phyloP scores from a whole-genome alignment of 257 asterid species.

The Nicotiana otophora region DNA sequence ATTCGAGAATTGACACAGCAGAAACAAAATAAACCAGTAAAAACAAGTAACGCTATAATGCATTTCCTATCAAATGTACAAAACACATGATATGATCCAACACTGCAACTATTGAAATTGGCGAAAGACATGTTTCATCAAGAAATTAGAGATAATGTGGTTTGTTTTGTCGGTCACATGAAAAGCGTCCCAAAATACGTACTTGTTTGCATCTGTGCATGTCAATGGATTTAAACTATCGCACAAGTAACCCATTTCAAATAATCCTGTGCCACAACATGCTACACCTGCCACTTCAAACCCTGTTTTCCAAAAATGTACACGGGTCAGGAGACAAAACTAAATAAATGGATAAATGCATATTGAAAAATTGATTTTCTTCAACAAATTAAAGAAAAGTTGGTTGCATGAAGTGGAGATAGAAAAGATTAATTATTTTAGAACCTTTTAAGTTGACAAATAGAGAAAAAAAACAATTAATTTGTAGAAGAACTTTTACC shows the following conservation, averaged over 20 bases:
- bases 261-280: constrained; percentile 84
- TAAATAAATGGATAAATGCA: not conserved
- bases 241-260: constrained; percentile 84
- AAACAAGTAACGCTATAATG: not conserved
- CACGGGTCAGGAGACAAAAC: no score
- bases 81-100: not conserved
- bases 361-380: no score
- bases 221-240: constrained; percentile 67
- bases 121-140: constrained; percentile 35
- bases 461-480: not conserved
- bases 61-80: not conserved
- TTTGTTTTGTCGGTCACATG: constrained; percentile 78
- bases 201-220: constrained; percentile 73
- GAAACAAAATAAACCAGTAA: not conserved
- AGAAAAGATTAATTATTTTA: not conserved
- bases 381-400: not conserved
- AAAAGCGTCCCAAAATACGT: constrained; percentile 86
- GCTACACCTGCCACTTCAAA: constrained; percentile 64
- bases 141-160: constrained; percentile 39
- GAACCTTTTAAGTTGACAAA: not conserved
- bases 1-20: no score
- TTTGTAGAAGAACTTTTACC: not conserved
- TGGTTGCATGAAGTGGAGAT: not conserved
- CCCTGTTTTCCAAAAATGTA: constrained; percentile 29
- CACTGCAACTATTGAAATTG: constrained; percentile 25